Base-by-base conservation (phyloP, 2,329 filamentous ascomycete species). In the Didymella pinodella region DNA sequence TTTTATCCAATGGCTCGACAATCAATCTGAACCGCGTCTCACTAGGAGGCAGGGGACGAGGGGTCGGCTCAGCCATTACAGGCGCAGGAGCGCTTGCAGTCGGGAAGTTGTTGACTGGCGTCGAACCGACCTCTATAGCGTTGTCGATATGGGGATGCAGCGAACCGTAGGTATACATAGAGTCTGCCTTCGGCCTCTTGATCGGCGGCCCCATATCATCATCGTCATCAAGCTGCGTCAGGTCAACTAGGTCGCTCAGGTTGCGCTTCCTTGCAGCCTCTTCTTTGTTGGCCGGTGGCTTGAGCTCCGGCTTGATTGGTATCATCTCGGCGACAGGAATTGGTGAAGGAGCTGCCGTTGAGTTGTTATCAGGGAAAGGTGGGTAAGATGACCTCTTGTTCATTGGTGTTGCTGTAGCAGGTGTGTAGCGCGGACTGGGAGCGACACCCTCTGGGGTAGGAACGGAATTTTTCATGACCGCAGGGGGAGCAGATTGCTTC, bases 231-330 rank as follows among this genome's bases (percentile, higher is more conserved):
- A 82, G 67, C 22, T 64, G 63, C 4, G 83, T 82, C 51, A 86
- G 68, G 66, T 86, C 84, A 6, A 86, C 77, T 41, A 87, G 72
- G 28, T 86, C 84, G 26, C 75, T 79, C 61, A 86, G 82, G 7
- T 77, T 81, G 22, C 83, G 79, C 67, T 86, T 87, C 26, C 82
- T 77, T n/a, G 85, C 84, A 52, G 80, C 80, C 65, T 84, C 82
- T 67, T 82, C 83, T 64, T 86, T 86, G 61, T 83, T 79, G 5
- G 76, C 75, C 29, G 80, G 79, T 11, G 57, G 65, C 55, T 69
- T 76, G 31, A 71, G 46, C 48, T 68, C 70, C 45, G 64, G 54
- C 45, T 65, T 72, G 26, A 53, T 63, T 4, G 61, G 76, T 20
- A 73, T 57, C 72, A 76, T 76, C 50, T 74, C 70, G 12, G 72